Conservation (phyloP, 805 yeast species). For the Ogataea populi-albae region DNA sequence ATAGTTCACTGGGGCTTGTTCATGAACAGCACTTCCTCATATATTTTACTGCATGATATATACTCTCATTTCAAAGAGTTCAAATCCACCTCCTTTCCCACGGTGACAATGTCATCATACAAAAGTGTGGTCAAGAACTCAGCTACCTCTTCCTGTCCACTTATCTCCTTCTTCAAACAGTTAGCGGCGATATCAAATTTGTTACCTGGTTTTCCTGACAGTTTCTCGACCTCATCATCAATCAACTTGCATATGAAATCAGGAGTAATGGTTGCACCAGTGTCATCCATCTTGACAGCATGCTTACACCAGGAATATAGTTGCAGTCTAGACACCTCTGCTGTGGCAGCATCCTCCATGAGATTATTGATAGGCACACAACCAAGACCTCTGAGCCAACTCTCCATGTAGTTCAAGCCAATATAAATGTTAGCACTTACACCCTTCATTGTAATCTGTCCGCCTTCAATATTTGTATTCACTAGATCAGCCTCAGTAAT, state of each 20-base stretch:
- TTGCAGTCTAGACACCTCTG: conserved; percentile 82
- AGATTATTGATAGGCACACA: conserved; percentile 82
- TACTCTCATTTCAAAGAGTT: conserved; percentile 30
- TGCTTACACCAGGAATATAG: conserved; percentile 83
- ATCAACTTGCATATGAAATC: conserved; percentile 55
- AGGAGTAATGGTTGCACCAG: conserved; percentile 56
- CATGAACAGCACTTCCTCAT: too few relatives aligned
- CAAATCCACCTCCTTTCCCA: conserved; percentile 33
- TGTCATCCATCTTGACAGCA: conserved; percentile 55
- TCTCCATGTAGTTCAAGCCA: conserved; percentile 79
- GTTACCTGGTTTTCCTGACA: conserved; percentile 55
- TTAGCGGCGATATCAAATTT: conserved; percentile 68
- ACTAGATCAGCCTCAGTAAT: conserved; percentile 57
- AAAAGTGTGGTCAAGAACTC: conserved; percentile 76
- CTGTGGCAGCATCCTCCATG: conserved; percentile 91
- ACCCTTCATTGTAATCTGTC: conserved; percentile 66
- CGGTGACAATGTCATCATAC: conserved; percentile 67
- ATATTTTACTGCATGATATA: too few relatives aligned
- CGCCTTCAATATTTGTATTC: conserved; percentile 61
- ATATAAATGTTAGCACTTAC: conserved; percentile 69
- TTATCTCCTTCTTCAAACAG: conserved; percentile 68
- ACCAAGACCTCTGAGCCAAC: conserved; percentile 81
- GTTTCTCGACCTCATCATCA: conserved; percentile 57
- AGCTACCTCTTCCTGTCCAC: conserved; percentile 62
- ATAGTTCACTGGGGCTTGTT: too few relatives aligned